A percentile compares a stretch with the other conserved stretches of the same genome.
Conservation (phyloP, 768 basidiomycete genomes). For the Lentinula aciculospora region DNA sequence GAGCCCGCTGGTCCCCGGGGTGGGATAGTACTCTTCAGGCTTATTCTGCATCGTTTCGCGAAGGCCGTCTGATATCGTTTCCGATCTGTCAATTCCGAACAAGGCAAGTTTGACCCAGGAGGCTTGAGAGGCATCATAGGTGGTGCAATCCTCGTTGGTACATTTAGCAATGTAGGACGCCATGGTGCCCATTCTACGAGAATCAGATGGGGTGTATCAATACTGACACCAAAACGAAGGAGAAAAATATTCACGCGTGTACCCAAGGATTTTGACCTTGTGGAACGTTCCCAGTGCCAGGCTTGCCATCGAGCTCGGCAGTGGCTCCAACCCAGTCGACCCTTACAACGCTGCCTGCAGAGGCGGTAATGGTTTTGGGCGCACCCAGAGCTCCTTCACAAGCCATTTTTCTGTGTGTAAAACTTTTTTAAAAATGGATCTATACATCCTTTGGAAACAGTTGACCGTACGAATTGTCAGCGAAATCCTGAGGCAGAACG, state of each 20-base stretch:
- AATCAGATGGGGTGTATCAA: not conserved
- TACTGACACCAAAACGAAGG: not conserved
- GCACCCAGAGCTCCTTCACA: conserved; percentile 8
- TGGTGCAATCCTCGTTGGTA: conserved; percentile 1
- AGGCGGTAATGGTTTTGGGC: conserved; percentile 1
- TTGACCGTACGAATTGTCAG: conserved; percentile 3
- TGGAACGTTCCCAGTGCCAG: conserved; percentile 6
- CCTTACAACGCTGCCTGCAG: conserved; percentile 2
- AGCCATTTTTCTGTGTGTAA: conserved; percentile 8
- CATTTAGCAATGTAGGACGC: conserved; percentile 8
- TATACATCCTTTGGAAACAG: not conserved
- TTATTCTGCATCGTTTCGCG: conserved; percentile 9
- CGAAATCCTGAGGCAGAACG: not conserved
- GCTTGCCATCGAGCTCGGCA: conserved; percentile 8
- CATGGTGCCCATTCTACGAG: conserved; percentile 8
- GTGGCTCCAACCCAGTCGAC: conserved; percentile 9
- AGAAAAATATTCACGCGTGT: conserved; percentile 7
- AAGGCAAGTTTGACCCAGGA: conserved; percentile 6
- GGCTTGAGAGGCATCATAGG: conserved; percentile 4
- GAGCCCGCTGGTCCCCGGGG: conserved; percentile 2
- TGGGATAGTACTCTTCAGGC: conserved; percentile 11
- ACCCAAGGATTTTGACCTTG: conserved; percentile 9
- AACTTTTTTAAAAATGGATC: not conserved
- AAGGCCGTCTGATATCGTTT: conserved; percentile 6
- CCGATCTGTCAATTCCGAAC: conserved; percentile 7